These are phyloP conservation scores for Citrus reticulata DNA, from an alignment of 345 rosid species.

Conservation along the genomic window DNA sequence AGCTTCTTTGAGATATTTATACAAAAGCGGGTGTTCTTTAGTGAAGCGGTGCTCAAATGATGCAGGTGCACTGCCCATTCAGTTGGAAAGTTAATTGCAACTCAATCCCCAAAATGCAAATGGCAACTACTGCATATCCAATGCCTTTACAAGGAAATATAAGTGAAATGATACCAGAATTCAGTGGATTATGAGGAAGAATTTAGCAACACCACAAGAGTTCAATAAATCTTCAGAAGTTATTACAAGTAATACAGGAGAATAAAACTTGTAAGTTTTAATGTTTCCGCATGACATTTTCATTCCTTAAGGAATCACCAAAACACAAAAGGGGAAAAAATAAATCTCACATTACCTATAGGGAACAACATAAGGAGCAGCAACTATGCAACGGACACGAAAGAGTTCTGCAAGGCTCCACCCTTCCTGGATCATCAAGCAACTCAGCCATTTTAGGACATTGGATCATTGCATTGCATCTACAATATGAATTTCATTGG, in stretches of 20 bases:
- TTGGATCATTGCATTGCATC: neutral
- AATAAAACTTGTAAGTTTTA: neutral
- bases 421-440: constrained; percentile 59
- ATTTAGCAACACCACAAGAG: neutral
- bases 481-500: neutral
- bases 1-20: constrained; percentile 66
- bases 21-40: constrained; percentile 56
- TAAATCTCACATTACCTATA: constrained; percentile 53
- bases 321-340: neutral
- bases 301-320: neutral
- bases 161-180: neutral
- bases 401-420: constrained; percentile 94
- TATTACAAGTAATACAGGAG: neutral
- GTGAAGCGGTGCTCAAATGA: constrained; percentile 61
- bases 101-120: neutral
- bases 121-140: neutral
- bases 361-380: constrained; percentile 95
- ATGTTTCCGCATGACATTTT: neutral
- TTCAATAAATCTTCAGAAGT: neutral
- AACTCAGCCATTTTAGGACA: constrained; percentile 5
- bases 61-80: constrained; percentile 66
- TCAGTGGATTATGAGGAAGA: neutral
- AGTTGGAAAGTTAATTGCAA: neutral
- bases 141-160: neutral
- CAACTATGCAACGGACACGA: constrained; percentile 59